Evolutionary conservation across 257 asterid species (phyloP), one percentile per base, ranked within the genome.

Genomic region (Nyctanthes arbortristis): DNA sequence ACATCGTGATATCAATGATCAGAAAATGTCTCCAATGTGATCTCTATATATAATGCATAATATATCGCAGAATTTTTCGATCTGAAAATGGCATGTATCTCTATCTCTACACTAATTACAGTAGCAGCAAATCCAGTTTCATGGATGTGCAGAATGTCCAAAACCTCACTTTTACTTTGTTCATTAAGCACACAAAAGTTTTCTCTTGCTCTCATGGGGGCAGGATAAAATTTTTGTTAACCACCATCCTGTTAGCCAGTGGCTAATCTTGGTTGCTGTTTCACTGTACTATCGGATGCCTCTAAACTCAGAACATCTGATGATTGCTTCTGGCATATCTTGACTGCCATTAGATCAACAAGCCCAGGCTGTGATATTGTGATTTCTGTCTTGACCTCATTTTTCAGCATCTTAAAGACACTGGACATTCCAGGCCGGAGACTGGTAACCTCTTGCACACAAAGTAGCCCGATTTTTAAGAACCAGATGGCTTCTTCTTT

Each of bases 401-500:
- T 72, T 7, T 13, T 82, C 85, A 88, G n/a, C 95, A 91, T 88
- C 80, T 84, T 82, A 29, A 84, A 27, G 43, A 82, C 95, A 18
- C 56, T 33, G 3, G 93, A 82, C 95, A 91, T 91, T 37, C 80
- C 63, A 2, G 96, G 96, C 13, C 96, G 84, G 36, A 79, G 87
- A 68, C 75, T 84, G 54, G 92, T 63, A 18, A 61, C 66, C 74
- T 91, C 88, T 63, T 91, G 97, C 62, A 87, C 97, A 27, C 96
- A 88, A 0, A 88, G 91, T 67, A 91, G 79, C 64, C 97, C 96
- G 40, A 87, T 70, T 73, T 80, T 87, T 68, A 88, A 62, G 72
- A 87, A 83, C 29, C 72, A 71, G 25, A 77, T 35, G 0, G 86
- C 93, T 74, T 91, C 97, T 20, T 78, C 84, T 3, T 45, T 72